Base-by-base conservation (phyloP, 192 early-diverging fungal genomes). In the Mortierella hygrophila region DNA sequence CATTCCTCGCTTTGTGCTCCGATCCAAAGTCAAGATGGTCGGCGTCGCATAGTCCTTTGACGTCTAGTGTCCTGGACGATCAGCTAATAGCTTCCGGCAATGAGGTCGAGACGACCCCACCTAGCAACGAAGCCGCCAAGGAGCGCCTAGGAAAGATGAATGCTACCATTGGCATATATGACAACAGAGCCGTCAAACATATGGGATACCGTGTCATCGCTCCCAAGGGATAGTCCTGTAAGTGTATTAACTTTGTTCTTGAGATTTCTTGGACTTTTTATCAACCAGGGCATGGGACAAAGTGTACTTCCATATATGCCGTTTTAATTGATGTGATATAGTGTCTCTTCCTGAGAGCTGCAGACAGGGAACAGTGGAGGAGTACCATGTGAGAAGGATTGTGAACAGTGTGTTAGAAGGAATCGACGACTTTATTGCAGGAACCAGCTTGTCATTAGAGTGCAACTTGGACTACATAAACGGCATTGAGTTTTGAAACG, bases 401-500 rank as follows among this genome's bases (percentile, higher is more conserved):
- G 83, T 97, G 21, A 90, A 94, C 57, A 98, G 98, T n/a, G 92
- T 99, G 9, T 94, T 97, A 44, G 98, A 99, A 93, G 98, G 98
- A 42, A 76, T 92, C 16, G 89, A 93, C 35, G 98, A 98, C 82
- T 93, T 98, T 84, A 92, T 93, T 74, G 75, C 91, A 21, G 93
- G 92, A 69, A 78, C 83, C 40, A 90, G 95, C 21, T 88, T 99
- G 70, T 97, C 98, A 41, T 88, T 99, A 57, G 98, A 99, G 83
- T 93, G 92, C 70, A 98, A 99, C 79, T 82, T 98, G 46, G 98
- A 99, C 87, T 94, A 94, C 74, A 96, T 99, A 93, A 88, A 91
- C 69, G 98, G 98, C 80, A 96, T 99, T 72, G 96, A 99, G 87
- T 99, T 98, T 90, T 89, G 91, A 74, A 99, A 99, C 89, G 98